A percentile compares a stretch with the other conserved stretches of the same genome.
Evolutionary conservation across 768 basidiomycete genomes (phyloP).

Genomic region (Lenzites betulinus): DNA sequence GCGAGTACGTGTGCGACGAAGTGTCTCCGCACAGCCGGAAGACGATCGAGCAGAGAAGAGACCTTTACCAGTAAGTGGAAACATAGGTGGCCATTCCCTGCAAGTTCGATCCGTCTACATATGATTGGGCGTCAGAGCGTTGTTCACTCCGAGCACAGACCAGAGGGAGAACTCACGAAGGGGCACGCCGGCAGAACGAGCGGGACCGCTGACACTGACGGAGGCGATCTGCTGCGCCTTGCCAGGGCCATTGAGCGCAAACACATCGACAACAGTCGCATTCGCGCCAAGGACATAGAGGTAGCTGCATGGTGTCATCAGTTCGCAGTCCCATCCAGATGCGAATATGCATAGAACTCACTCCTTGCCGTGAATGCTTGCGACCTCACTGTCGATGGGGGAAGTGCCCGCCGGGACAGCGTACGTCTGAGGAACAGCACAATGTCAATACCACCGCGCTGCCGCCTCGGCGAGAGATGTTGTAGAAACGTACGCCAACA

Average conservation of each 20-base stretch:
- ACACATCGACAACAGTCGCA: slow-evolving; percentile 40
- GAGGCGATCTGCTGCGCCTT: slow-evolving; percentile 35
- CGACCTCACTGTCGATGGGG: slow-evolving; percentile 33
- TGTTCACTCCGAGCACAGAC: too few relatives aligned
- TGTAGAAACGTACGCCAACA: slow-evolving; percentile 37
- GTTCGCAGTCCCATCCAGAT: too few relatives aligned
- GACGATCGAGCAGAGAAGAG: neutral
- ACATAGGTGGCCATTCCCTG: slow-evolving; percentile 41
- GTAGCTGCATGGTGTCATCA: slow-evolving; percentile 34
- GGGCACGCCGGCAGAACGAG: slow-evolving; percentile 34
- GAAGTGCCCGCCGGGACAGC: slow-evolving; percentile 13
- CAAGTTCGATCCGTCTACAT: slow-evolving; percentile 33
- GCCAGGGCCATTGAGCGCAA: slow-evolving; percentile 42
- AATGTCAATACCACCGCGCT: neutral
- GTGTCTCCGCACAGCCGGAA: too few relatives aligned
- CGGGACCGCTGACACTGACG: slow-evolving; percentile 36
- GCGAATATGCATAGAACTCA: slow-evolving; percentile 10
- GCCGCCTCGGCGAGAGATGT: too few relatives aligned
- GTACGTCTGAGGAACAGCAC: slow-evolving; percentile 23
- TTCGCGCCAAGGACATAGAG: slow-evolving; percentile 43
- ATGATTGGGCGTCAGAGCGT: neutral
- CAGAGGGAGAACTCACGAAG: slow-evolving; percentile 27
- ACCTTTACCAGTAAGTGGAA: too few relatives aligned
- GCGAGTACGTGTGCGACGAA: neutral
- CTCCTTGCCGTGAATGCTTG: slow-evolving; percentile 33